Evolutionary conservation across 2,329 filamentous ascomycete species (phyloP).

Genomic region (Aspergillus brasiliensis): DNA sequence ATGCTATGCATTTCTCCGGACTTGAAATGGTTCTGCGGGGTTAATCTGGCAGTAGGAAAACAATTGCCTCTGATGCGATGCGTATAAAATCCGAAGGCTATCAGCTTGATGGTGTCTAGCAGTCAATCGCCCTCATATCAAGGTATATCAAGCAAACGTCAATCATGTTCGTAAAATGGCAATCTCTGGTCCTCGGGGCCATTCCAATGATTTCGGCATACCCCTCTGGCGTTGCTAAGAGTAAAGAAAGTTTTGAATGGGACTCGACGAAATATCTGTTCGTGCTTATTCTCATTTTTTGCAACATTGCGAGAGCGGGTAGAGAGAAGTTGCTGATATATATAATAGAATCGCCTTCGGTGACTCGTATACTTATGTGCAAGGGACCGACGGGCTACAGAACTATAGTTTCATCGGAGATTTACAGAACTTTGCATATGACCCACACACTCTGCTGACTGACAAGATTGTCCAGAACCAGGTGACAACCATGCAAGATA

Average conservation of each 20-base stretch:
- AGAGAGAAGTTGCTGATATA: slow-evolving; percentile 4
- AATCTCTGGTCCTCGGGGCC: slow-evolving; percentile 7
- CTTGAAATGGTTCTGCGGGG: slow-evolving; percentile 2
- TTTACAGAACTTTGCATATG: slow-evolving; percentile 50
- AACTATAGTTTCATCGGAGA: slow-evolving; percentile 61
- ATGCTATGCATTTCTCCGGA: slow-evolving; percentile 16
- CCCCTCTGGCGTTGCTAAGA: neutral
- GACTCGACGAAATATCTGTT: slow-evolving; percentile 20
- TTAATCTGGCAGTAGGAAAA: neutral
- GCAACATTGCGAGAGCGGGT: neutral
- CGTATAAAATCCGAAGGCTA: neutral
- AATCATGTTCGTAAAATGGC: slow-evolving; percentile 3
- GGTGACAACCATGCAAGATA: slow-evolving; percentile 16
- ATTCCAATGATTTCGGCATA: slow-evolving; percentile 9
- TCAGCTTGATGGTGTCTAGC: neutral
- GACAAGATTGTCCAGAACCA: slow-evolving; percentile 56
- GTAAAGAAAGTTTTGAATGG: slow-evolving; percentile 15
- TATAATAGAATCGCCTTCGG: slow-evolving; percentile 31
- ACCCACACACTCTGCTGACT: slow-evolving; percentile 46
- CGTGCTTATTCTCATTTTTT: slow-evolving; percentile 2
- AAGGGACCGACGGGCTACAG: slow-evolving; percentile 54
- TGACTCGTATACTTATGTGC: slow-evolving; percentile 50
- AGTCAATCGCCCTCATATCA: neutral
- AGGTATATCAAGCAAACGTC: neutral
- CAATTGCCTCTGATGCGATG: neutral